Evolutionary conservation across 331 rosid genomes (phyloP), one percentile per base, ranked within the genome.

Genomic region (Malus hybrid): DNA sequence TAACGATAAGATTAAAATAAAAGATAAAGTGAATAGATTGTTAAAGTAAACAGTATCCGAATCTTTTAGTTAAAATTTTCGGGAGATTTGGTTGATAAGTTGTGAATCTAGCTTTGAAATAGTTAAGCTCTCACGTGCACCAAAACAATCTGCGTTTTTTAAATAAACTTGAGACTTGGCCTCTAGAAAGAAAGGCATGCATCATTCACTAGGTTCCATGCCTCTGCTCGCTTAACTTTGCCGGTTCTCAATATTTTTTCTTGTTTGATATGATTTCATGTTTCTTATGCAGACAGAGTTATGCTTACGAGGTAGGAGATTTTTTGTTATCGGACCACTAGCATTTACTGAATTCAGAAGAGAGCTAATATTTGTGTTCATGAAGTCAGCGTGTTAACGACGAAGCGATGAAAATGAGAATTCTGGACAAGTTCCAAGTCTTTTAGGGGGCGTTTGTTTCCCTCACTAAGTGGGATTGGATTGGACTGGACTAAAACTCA

Each of bases 271-370:
- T 6, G 13, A 32, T 60, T 8, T 52, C 44, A 15, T 65, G 18
- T 69, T 64, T 46, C 63, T 73, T 77, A 22, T 67, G 79, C 79
- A 72, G 82, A 64, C 39, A 18, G 69, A 52, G 62, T 42, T 69
- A 50, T 68, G 55, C 34, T 48, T 76, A 52, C 19, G 22, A 28
- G 50, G 66, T 36, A 39, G 77, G 56, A 77, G 6, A 69, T 18
- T 12, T 69, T 73, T 27, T 24, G 36, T 63, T 33, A 48, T 74
- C 42, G 67, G 62, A 61, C 27, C 19, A 54, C 16, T 16, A 15
- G 56, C 54, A 42, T 56, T 5, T 57, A 10, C 28, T 68, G 73
- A 39, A 63, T 55, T 57, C 44, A 42, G 29, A 72, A 11, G 56
- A 20, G 59, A 67, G 74, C 70, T 81, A 33, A 42, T 31, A 65